These are phyloP conservation scores for Cercospora canescens DNA, from an alignment of 2,329 filamentous ascomycete genomes.

Conservation along the genomic window DNA sequence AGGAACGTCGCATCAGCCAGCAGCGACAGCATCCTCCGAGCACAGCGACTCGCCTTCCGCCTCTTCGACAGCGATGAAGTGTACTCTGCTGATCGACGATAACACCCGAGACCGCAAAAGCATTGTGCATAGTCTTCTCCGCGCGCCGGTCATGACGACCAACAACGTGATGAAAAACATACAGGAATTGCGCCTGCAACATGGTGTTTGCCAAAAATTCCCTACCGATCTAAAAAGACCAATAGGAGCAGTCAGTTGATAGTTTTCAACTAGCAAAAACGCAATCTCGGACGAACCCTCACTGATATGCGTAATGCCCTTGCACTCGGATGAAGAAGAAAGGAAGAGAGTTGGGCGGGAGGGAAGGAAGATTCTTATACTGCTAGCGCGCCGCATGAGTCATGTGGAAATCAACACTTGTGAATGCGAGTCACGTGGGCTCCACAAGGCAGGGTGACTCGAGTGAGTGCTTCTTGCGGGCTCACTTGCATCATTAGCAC, in stretches of 20 bases:
- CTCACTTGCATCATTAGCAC: too few relatives aligned
- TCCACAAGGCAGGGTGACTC: too few relatives aligned
- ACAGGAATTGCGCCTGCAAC: not conserved
- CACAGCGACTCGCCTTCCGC: too few relatives aligned
- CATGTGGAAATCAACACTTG: not conserved
- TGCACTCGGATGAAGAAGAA: conserved; percentile 53
- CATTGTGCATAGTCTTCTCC: not conserved
- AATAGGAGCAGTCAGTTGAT: conserved; percentile 73
- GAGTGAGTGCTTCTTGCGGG: not conserved
- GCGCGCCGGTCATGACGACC: not conserved
- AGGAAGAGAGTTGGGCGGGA: not conserved
- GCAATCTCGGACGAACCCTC: conserved; percentile 84
- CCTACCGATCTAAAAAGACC: conserved; percentile 67
- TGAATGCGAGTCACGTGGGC: not conserved
- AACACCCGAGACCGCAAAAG: too few relatives aligned
- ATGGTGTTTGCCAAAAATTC: conserved; percentile 69
- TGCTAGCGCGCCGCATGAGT: not conserved
- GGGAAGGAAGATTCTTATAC: not conserved
- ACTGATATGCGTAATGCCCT: conserved; percentile 80
- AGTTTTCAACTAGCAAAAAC: conserved; percentile 93
- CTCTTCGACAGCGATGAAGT: too few relatives aligned
- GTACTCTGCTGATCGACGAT: too few relatives aligned
- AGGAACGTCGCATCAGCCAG: too few relatives aligned
- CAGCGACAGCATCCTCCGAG: too few relatives aligned
- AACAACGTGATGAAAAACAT: not conserved